Conservation (phyloP, 1,284 basidiomycete species). For the Leccinum olivaceoglutinosum region DNA sequence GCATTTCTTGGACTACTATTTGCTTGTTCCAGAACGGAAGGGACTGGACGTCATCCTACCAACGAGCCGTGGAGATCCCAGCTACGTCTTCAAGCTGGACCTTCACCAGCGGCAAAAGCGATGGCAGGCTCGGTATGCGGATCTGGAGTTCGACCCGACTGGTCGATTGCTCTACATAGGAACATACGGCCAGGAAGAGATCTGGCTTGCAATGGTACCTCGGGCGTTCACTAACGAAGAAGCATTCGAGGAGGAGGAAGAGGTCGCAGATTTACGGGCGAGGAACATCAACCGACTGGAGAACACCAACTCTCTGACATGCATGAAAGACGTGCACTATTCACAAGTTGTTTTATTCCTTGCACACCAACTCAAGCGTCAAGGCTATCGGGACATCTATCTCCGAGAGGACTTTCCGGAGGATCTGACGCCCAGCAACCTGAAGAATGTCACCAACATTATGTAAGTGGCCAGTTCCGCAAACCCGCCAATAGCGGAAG, state of each 20-base stretch:
- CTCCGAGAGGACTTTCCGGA: neutral
- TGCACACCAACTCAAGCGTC: neutral
- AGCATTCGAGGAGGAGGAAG: neutral
- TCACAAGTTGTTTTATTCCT: neutral
- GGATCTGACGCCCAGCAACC: neutral
- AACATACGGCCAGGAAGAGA: neutral
- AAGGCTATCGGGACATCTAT: neutral
- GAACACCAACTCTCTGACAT: neutral
- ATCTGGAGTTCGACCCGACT: slow-evolving; percentile 1
- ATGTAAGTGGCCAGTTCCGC: neutral
- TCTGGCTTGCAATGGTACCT: slow-evolving; percentile 4
- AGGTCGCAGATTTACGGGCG: neutral
- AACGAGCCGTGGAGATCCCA: neutral
- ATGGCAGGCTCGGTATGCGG: neutral
- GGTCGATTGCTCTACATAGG: slow-evolving; percentile 6
- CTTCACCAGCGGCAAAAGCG: neutral
- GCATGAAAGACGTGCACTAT: neutral
- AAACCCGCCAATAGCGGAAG: neutral
- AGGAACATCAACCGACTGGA: neutral
- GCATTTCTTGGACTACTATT: slow-evolving; percentile 1
- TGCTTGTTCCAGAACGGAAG: neutral
- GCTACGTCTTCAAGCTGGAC: slow-evolving; percentile 1
- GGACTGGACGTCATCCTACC: neutral
- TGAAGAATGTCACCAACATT: neutral
- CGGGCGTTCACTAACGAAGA: neutral